phyloP scores from a whole-genome alignment of 192 early-diverging fungal genomes.

The Backusella luteola region DNA sequence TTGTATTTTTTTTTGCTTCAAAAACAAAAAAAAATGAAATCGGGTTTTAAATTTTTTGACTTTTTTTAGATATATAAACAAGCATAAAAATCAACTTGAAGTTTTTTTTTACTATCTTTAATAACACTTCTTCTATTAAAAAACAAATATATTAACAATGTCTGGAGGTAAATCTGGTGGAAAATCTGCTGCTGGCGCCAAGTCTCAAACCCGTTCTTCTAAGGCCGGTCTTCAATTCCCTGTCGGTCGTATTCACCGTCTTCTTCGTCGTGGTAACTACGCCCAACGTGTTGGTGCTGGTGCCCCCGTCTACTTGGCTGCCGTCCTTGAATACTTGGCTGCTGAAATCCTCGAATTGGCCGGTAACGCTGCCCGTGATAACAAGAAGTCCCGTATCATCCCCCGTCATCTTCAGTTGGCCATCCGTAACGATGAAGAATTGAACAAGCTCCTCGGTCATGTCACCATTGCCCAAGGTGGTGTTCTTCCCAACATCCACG shows the following conservation, averaged over 20 bases:
- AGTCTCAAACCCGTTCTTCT: slow-evolving; percentile 70
- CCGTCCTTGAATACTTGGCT: slow-evolving; percentile 88
- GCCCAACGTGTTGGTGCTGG: slow-evolving; percentile 76
- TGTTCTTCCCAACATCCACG: slow-evolving; percentile 77
- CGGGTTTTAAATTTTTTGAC: too few species aligned
- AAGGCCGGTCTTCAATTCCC: slow-evolving; percentile 91
- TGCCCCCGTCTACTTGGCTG: slow-evolving; percentile 84
- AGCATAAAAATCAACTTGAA: neutral
- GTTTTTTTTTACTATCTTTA: neutral
- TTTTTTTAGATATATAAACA: neutral
- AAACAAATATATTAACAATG: slow-evolving; percentile 39
- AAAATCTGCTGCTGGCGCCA: slow-evolving; percentile 63
- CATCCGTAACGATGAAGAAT: slow-evolving; percentile 91
- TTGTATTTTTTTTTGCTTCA: too few species aligned
- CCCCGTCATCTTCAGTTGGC: slow-evolving; percentile 89
- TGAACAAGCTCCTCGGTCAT: slow-evolving; percentile 88
- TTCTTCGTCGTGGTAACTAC: slow-evolving; percentile 23
- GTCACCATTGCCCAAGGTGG: slow-evolving; percentile 92
- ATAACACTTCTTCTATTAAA: neutral
- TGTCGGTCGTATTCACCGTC: slow-evolving; percentile 57
- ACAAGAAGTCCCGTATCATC: slow-evolving; percentile 91
- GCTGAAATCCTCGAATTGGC: slow-evolving; percentile 92
- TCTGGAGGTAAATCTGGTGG: slow-evolving; percentile 75
- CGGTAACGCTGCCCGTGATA: slow-evolving; percentile 89
- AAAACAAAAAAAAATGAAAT: too few species aligned